phyloP scores from a whole-genome alignment of 2,329 filamentous ascomycete species.

The Plenodomus biglobosus region DNA sequence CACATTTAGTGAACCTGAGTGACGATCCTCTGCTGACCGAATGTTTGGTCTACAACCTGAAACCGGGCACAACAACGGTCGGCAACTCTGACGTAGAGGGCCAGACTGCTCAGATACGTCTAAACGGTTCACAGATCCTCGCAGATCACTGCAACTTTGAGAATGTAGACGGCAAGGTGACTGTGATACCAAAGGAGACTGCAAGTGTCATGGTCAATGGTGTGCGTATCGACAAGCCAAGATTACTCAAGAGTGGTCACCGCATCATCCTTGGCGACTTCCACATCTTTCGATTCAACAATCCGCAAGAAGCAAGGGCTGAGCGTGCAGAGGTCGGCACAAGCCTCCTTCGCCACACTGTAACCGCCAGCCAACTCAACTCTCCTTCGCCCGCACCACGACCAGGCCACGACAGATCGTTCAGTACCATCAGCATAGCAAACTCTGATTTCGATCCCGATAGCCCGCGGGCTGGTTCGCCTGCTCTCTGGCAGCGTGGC shows the following conservation, averaged over 20 bases:
- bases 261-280: conserved; percentile 96
- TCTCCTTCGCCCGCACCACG: conserved; percentile 65
- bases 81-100: conserved; percentile 88
- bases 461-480: conserved; percentile 77
- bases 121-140: conserved; percentile 92
- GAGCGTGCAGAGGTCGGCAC: conserved; percentile 79
- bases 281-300: conserved; percentile 98
- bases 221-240: conserved; percentile 81
- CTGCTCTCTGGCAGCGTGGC: conserved; percentile 65
- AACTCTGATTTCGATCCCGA: conserved; percentile 73
- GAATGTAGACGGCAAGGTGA: conserved; percentile 90
- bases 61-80: conserved; percentile 90
- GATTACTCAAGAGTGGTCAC: conserved; percentile 85
- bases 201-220: conserved; percentile 99
- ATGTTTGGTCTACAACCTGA: conserved; percentile 96
- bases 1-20: conserved; percentile 95
- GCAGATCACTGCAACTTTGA: conserved; percentile 93
- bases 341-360: conserved; percentile 82
- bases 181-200: conserved; percentile 82
- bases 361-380: conserved; percentile 64
- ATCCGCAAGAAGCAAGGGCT: conserved; percentile 91
- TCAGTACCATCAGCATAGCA: conserved; percentile 67
- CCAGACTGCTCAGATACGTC: conserved; percentile 76
- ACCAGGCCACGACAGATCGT: conserved; percentile 71
- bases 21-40: conserved; percentile 81